These are phyloP conservation scores for Sporothrix protearum DNA, from an alignment of 2,329 filamentous ascomycete genomes.

Conservation along the genomic window DNA sequence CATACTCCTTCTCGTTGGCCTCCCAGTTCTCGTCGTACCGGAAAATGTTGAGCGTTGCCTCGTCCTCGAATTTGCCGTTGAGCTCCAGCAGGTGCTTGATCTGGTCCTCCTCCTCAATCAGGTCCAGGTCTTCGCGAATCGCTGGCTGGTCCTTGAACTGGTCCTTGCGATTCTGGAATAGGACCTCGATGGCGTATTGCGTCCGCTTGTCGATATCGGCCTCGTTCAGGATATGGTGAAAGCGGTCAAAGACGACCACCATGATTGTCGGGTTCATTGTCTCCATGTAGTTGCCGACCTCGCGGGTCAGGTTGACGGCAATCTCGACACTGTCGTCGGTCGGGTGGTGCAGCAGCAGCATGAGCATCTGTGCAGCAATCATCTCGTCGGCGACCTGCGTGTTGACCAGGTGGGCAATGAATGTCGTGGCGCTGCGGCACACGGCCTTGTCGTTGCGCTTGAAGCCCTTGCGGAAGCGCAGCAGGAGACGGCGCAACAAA, in stretches of 20 bases:
- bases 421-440: conserved; percentile 87
- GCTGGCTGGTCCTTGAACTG: conserved; percentile 93
- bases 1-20: conserved; percentile 85
- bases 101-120: conserved; percentile 97
- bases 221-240: conserved; percentile 91
- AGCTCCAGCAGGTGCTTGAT: conserved; percentile 84
- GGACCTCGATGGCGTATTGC: conserved; percentile 98
- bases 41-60: conserved; percentile 91
- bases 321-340: conserved; percentile 98
- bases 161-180: conserved; percentile 95
- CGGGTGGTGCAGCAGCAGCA: conserved; percentile 89
- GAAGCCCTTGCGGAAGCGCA: conserved; percentile 94
- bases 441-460: conserved; percentile 96
- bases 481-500: conserved; percentile 75
- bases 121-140: conserved; percentile 84
- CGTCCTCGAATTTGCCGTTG: conserved; percentile 77
- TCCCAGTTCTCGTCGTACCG: conserved; percentile 90
- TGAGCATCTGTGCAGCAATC: conserved; percentile 84
- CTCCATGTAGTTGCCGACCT: conserved; percentile 90
- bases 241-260: conserved; percentile 89
- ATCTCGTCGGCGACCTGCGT: conserved; percentile 95
- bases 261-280: conserved; percentile 91
- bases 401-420: conserved; percentile 92
- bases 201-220: conserved; percentile 95
- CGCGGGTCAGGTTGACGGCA: conserved; percentile 85